A percentile compares a stretch with the other conserved stretches of the same genome.
These are phyloP conservation scores for Scolecobasidium constrictum DNA, from an alignment of 2,329 filamentous ascomycete genomes.

Conservation along the genomic window DNA sequence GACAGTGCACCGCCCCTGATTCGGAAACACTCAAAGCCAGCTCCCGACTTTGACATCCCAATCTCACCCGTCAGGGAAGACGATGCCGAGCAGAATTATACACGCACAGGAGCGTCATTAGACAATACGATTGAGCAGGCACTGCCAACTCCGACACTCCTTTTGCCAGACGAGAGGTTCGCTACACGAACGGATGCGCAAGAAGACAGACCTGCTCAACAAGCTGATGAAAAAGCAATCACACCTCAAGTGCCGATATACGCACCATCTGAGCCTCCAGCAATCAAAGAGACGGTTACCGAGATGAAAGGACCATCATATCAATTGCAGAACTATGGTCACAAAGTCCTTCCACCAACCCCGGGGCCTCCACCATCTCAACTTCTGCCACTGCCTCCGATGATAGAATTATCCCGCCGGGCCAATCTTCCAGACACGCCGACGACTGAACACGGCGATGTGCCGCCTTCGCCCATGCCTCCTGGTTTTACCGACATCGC, in stretches of 20 bases:
- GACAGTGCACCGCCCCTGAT: too few species aligned
- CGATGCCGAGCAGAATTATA: not conserved
- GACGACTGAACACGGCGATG: not conserved
- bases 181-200: too few species aligned
- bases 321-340: not conserved
- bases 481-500: conserved; percentile 4
- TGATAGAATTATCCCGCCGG: not conserved
- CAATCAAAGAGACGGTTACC: not conserved
- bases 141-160: not conserved
- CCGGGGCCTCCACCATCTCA: conserved; percentile 3
- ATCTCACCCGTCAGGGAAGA: not conserved
- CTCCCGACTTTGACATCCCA: not conserved
- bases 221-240: too few species aligned
- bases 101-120: too few species aligned
- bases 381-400: not conserved
- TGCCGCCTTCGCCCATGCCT: conserved; percentile 5
- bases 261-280: not conserved
- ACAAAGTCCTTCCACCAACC: conserved; percentile 3
- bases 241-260: too few species aligned
- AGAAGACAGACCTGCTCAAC: too few species aligned
- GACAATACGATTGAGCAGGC: too few species aligned
- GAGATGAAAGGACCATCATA: not conserved
- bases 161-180: not conserved
- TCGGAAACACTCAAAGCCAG: too few species aligned
- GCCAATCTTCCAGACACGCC: not conserved